phyloP scores from a whole-genome alignment of 108 stramenopile genomes.

The Skeletonema potamos region DNA sequence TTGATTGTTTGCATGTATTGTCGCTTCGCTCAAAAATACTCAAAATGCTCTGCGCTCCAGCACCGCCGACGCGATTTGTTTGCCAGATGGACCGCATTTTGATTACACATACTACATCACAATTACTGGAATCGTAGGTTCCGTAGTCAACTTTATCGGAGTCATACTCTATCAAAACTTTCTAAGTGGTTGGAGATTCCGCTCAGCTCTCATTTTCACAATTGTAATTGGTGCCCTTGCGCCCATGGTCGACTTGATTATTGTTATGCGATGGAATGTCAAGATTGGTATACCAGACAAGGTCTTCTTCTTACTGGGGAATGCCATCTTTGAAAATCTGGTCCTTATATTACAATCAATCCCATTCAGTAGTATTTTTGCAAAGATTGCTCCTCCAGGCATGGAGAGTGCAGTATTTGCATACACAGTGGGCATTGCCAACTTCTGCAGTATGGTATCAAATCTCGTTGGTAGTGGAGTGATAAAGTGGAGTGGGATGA shows the following conservation, averaged over 20 bases:
- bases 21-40: not conserved
- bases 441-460: constrained; percentile 41
- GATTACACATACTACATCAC: constrained; percentile 51
- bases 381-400: constrained; percentile 40
- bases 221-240: constrained; percentile 43
- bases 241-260: constrained; percentile 40
- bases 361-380: constrained; percentile 31
- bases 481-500: constrained; percentile 46
- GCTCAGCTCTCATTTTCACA: constrained; percentile 42
- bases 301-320: constrained; percentile 45
- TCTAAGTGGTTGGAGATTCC: constrained; percentile 36
- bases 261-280: constrained; percentile 46
- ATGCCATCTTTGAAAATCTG: constrained; percentile 44
- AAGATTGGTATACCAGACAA: constrained; percentile 42
- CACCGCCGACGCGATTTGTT: not conserved
- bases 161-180: constrained; percentile 43
- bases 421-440: constrained; percentile 44
- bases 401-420: constrained; percentile 53
- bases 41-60: not conserved
- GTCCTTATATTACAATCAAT: constrained; percentile 21
- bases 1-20: constrained; percentile 31
- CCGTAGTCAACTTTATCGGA: constrained; percentile 32
- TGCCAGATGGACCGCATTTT: constrained; percentile 30
- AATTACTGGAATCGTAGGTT: constrained; percentile 43
- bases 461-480: constrained; percentile 44